Evolutionary conservation across 1,284 basidiomycete genomes (phyloP).

Genomic region (Flammula alnicola): DNA sequence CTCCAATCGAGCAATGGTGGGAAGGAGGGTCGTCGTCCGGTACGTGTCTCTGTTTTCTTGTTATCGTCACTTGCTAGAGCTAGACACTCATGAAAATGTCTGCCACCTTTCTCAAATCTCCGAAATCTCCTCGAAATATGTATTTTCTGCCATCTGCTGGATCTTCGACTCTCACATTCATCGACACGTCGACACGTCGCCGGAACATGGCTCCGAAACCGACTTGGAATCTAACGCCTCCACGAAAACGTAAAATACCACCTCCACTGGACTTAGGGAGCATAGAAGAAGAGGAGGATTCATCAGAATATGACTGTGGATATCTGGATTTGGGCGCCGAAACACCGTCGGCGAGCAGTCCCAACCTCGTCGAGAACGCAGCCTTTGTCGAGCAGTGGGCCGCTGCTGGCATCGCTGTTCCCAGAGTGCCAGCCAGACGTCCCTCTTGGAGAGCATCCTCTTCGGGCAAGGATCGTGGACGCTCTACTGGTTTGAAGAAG

Average conservation of each 20-base stretch:
- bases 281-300: slow-evolving; percentile 28
- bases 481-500: slow-evolving; percentile 13
- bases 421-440: slow-evolving; percentile 13
- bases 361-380: slow-evolving; percentile 20
- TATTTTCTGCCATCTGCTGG: slow-evolving; percentile 3
- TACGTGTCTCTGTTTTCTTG: slow-evolving; percentile 9
- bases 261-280: slow-evolving; percentile 25
- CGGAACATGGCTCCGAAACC: slow-evolving; percentile 6
- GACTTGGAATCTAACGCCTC: too few species aligned
- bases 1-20: slow-evolving; percentile 24
- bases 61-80: too few species aligned
- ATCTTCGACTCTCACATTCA: not conserved
- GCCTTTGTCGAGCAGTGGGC: slow-evolving; percentile 26
- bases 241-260: slow-evolving; percentile 17
- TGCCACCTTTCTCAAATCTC: slow-evolving; percentile 10
- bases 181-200: not conserved
- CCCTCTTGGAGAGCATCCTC: slow-evolving; percentile 16
- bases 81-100: too few species aligned
- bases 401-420: slow-evolving; percentile 23
- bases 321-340: slow-evolving; percentile 34
- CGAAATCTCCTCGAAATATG: not conserved
- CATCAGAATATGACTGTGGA: slow-evolving; percentile 26
- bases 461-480: slow-evolving; percentile 19
- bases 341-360: slow-evolving; percentile 23
- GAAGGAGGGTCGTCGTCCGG: slow-evolving; percentile 25